Conservation (phyloP, 306 rosid genomes). For the Vigna mungo region DNA sequence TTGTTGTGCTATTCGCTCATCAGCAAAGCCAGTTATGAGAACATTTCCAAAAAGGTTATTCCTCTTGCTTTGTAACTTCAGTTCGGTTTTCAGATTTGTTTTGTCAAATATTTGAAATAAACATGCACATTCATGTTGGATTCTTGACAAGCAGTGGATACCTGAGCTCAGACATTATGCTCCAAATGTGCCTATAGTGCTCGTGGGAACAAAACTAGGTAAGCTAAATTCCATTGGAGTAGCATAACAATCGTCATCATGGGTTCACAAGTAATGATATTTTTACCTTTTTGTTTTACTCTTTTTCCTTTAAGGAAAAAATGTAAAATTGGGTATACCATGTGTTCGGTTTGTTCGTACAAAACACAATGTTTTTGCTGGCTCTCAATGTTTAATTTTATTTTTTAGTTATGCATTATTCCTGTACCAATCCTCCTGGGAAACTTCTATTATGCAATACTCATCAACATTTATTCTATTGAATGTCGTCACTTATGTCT, state of each 20-base stretch:
- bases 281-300: neutral
- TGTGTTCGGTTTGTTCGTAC: neutral
- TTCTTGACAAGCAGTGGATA: slow-evolving; percentile 65
- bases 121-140: slow-evolving; percentile 25
- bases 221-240: slow-evolving; percentile 41
- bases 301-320: neutral
- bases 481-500: neutral
- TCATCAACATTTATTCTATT: neutral
- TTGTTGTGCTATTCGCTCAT: slow-evolving; percentile 86
- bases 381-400: neutral
- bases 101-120: slow-evolving; percentile 10
- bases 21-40: slow-evolving; percentile 93
- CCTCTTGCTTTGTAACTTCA: neutral
- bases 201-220: slow-evolving; percentile 85
- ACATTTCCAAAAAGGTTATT: slow-evolving; percentile 85
- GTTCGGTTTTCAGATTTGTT: slow-evolving; percentile 8
- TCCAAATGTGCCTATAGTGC: slow-evolving; percentile 75
- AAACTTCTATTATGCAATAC: neutral
- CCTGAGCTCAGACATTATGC: slow-evolving; percentile 81
- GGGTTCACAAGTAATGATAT: neutral
- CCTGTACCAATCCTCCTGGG: neutral
- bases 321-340: neutral
- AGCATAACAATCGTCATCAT: slow-evolving; percentile 10
- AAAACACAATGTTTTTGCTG: slow-evolving; percentile 1
- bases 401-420: neutral